These are phyloP conservation scores for Apiotrichum akiyoshidainum DNA, from an alignment of 1,284 basidiomycete genomes.

Conservation along the genomic window DNA sequence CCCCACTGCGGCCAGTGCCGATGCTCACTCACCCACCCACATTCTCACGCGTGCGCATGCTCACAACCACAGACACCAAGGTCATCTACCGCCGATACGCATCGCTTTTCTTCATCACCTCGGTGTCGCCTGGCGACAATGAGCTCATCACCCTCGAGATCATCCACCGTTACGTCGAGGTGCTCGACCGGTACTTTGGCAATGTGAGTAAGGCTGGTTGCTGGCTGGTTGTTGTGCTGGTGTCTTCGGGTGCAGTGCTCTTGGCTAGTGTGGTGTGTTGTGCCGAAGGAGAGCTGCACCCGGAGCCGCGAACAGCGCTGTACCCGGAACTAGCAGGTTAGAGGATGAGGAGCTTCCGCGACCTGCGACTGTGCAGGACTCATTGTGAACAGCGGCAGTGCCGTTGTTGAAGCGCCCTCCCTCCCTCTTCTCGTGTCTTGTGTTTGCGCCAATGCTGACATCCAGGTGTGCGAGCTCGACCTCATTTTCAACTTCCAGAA, in stretches of 20 bases:
- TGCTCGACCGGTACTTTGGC: constrained; percentile 98
- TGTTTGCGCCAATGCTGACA: not conserved
- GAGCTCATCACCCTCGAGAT: constrained; percentile 90
- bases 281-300: too few species aligned
- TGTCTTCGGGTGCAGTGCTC: not conserved
- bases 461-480: constrained; percentile 90
- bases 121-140: constrained; percentile 86
- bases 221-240: not conserved
- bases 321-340: too few species aligned
- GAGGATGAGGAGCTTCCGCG: too few species aligned
- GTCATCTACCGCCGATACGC: constrained; percentile 98
- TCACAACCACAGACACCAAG: constrained; percentile 67
- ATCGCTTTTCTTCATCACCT: constrained; percentile 95
- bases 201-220: constrained; percentile 63
- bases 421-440: too few species aligned
- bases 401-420: not conserved
- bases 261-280: too few species aligned
- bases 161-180: constrained; percentile 97
- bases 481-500: constrained; percentile 99
- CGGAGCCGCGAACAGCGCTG: too few species aligned
- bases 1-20: too few species aligned
- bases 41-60: not conserved
- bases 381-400: too few species aligned
- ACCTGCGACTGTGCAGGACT: too few species aligned
- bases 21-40: too few species aligned